These are phyloP conservation scores for Fusarium buxicola DNA, from an alignment of 2,329 filamentous ascomycete species.

Conservation along the genomic window DNA sequence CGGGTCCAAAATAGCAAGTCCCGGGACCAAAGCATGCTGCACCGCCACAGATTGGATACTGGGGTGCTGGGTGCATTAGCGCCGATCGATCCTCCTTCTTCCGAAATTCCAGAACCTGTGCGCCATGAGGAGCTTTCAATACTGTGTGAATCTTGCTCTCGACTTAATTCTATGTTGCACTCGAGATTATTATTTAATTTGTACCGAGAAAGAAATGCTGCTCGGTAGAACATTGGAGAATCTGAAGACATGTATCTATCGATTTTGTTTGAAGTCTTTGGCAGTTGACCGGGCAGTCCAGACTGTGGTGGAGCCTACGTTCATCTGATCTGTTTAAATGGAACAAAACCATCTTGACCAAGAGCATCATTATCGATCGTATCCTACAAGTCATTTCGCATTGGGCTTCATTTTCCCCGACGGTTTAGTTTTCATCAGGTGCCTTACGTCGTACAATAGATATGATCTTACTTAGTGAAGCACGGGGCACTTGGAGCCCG, in stretches of 20 bases:
- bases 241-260: too few relatives aligned
- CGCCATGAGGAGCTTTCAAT: constrained; percentile 15
- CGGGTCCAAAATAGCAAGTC: constrained; percentile 20
- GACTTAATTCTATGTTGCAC: neutral
- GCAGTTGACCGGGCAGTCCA: neutral
- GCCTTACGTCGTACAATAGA: neutral
- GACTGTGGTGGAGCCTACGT: neutral
- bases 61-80: constrained; percentile 50
- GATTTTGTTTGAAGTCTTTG: neutral
- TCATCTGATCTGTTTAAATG: neutral
- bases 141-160: constrained; percentile 11
- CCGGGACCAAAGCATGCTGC: constrained; percentile 42
- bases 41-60: constrained; percentile 50
- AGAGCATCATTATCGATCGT: neutral
- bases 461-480: constrained; percentile 3
- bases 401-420: neutral
- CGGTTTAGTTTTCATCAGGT: neutral
- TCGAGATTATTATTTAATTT: too few relatives aligned
- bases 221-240: neutral
- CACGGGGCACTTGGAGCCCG: constrained; percentile 6
- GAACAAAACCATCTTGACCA: neutral
- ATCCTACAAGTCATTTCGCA: neutral
- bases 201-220: too few relatives aligned
- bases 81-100: constrained; percentile 47
- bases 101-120: constrained; percentile 42